Percentiles rank a stretch among this genome's conserved stretches.
Conservation (phyloP, 495 filamentous ascomycete genomes). For the Margaritispora aquatica region DNA sequence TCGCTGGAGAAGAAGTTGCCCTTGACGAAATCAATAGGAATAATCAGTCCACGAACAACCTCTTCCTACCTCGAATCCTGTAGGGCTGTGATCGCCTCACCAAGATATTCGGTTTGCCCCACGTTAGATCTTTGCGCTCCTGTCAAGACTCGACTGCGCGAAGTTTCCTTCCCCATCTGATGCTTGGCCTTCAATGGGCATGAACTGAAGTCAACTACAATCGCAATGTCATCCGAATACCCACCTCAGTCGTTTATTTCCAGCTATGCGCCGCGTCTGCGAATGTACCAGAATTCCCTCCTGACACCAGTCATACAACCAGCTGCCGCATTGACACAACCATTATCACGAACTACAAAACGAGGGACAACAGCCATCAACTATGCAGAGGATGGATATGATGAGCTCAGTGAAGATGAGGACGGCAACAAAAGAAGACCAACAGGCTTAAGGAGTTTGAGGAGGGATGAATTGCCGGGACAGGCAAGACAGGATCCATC, state of each 20-base stretch:
- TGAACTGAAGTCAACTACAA: slow-evolving; percentile 14
- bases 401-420: slow-evolving; percentile 92
- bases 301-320: slow-evolving; percentile 80
- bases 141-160: neutral
- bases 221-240: slow-evolving; percentile 25
- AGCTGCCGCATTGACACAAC: slow-evolving; percentile 50
- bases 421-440: slow-evolving; percentile 71
- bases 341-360: slow-evolving; percentile 82
- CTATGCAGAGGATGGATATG: slow-evolving; percentile 93
- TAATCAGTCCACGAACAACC: neutral
- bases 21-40: neutral
- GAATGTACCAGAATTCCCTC: slow-evolving; percentile 87
- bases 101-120: neutral
- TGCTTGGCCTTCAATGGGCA: slow-evolving; percentile 5
- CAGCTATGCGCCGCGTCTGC: slow-evolving; percentile 85
- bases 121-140: neutral
- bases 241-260: slow-evolving; percentile 84
- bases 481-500: slow-evolving; percentile 52
- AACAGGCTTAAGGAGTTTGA: slow-evolving; percentile 76
- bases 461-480: slow-evolving; percentile 62
- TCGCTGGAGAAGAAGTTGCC: neutral
- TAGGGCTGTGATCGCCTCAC: slow-evolving; percentile 7
- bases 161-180: neutral
- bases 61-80: neutral
- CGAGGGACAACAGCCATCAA: slow-evolving; percentile 94